These are phyloP conservation scores for Gossypium trilobum DNA, from an alignment of 441 rosid species.

Conservation along the genomic window DNA sequence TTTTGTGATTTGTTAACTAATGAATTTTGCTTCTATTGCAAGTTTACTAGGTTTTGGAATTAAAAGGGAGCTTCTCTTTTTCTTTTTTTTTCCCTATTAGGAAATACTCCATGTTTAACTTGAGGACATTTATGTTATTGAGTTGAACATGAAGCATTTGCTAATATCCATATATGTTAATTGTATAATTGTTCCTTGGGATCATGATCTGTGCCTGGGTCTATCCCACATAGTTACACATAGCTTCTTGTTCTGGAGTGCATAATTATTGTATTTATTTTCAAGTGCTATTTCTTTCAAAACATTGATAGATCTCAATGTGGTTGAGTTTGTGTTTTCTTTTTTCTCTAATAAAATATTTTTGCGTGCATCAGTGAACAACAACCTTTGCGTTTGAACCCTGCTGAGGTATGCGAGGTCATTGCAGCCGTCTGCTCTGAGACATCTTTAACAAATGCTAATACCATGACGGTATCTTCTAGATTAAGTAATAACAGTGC, in stretches of 20 bases:
- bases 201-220: background rate
- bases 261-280: constrained; percentile 8
- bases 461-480: constrained; percentile 61
- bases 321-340: background rate
- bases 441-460: constrained; percentile 53
- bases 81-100: background rate
- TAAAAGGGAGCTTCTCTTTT: background rate
- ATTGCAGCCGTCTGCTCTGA: constrained; percentile 93
- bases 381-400: constrained; percentile 77
- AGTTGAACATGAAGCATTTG: constrained; percentile 2
- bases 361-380: constrained; percentile 67
- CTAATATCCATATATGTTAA: background rate
- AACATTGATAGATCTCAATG: background rate
- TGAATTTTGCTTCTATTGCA: background rate
- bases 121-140: background rate
- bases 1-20: background rate
- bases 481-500: constrained; percentile 67
- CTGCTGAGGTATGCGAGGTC: constrained; percentile 90
- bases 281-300: constrained; percentile 7
- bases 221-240: background rate
- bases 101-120: background rate
- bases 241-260: background rate
- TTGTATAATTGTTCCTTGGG: background rate
- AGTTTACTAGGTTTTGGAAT: background rate
- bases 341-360: constrained; percentile 19